Percentiles rank a stretch among this genome's conserved stretches.
Conservation (phyloP, 768 basidiomycete species). For the Rossbeevera mucosa region DNA sequence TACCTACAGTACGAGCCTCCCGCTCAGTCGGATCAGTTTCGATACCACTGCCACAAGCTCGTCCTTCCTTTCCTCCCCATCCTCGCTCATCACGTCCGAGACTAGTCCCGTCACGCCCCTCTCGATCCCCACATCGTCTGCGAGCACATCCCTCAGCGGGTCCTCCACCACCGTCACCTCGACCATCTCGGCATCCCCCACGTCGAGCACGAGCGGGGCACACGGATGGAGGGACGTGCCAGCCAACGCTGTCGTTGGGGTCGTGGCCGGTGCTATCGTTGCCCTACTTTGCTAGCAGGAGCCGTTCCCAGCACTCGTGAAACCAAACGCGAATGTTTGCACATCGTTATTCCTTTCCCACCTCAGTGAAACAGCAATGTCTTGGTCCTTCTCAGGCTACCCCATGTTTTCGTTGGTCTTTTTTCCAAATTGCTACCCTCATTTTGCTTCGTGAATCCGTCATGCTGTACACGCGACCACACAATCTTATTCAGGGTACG, state of each 20-base stretch:
- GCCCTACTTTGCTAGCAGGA: not conserved
- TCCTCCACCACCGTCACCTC: not conserved
- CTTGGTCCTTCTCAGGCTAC: too few species aligned
- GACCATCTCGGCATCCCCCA: not conserved
- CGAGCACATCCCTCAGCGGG: not conserved
- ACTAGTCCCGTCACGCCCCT: slow-evolving; percentile 17
- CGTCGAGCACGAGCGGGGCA: slow-evolving; percentile 9
- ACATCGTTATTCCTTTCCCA: not conserved
- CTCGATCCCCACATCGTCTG: not conserved
- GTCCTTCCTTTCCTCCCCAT: slow-evolving; percentile 18
- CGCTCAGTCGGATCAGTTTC: slow-evolving; percentile 16
- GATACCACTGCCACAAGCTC: slow-evolving; percentile 18
- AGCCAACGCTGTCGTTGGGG: not conserved
- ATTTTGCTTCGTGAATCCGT: not conserved
- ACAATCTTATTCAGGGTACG: not conserved
- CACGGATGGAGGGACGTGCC: not conserved
- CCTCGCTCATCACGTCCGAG: slow-evolving; percentile 27
- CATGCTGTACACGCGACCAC: not conserved
- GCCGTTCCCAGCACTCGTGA: not conserved
- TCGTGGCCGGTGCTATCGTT: slow-evolving; percentile 5
- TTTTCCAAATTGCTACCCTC: not conserved
- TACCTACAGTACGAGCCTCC: slow-evolving; percentile 20
- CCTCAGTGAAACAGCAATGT: not conserved
- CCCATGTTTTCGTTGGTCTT: not conserved
- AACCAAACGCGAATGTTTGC: not conserved